Base-by-base conservation (phyloP, 306 rosid genomes). In the Rosa multiflora region DNA sequence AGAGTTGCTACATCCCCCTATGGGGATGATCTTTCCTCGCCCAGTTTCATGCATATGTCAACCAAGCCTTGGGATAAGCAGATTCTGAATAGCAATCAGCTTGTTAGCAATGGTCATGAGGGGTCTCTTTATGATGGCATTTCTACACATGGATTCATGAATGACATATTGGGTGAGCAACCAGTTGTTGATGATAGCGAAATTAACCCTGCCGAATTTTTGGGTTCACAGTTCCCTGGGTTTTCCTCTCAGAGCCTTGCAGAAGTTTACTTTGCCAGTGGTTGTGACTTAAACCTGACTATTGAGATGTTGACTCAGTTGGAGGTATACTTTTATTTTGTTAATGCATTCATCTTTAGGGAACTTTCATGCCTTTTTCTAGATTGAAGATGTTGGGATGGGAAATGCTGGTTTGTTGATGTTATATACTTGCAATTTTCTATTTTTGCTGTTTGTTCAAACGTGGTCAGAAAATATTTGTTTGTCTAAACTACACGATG, bases 271-370 rank as follows among this genome's bases (percentile, higher is more conserved):
- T 87, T 91, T 82, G 95, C 99, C 79, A 94, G 86, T 74, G 93
- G 93, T 64, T 83, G 95, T 3, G 95, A 94, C 83, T 76, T 94
- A 73, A 88, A 89, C 84, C 79, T 89, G 76, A 94, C 99, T 80
- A 82, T 89, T 82, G 99, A 92, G 79, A 94, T 94, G 97, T 94
- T 94, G 82, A 89, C 91, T 72, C 97, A 94, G 90, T 89, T 94
- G 83, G 99, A 92, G 97, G 99, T 94, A 81, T 79, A 83, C 76
- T 77, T 80, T 42, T 61, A 0, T 35, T 29, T 26, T 7, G 37
- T 29, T 62, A 74, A 40, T 37, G 26, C 67, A 69, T 72, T 80
- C 51, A 47, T 51, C 62, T 77, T 74, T 70, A 76, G 48, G 73
- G 64, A 18, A 67, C n/a, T 20, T 52, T 53, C 44, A 46, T 76